phyloP scores from a whole-genome alignment of 1,284 basidiomycete species.

The Neolentinus lepideus region DNA sequence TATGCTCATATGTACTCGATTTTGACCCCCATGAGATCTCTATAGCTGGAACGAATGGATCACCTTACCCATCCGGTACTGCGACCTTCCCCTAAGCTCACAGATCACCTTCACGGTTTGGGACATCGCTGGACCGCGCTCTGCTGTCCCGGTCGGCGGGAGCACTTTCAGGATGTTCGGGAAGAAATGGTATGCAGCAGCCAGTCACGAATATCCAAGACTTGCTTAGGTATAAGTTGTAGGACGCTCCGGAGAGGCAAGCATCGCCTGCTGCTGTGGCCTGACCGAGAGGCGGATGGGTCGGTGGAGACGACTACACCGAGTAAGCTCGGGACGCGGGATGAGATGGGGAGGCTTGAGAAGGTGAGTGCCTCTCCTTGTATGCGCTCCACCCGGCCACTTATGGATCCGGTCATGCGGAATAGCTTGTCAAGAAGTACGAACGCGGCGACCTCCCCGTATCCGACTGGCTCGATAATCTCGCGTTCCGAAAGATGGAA shows the following conservation, averaged over 20 bases:
- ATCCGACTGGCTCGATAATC: constrained; percentile 92
- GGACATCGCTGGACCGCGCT: constrained; percentile 81
- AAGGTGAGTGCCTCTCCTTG: constrained; percentile 46
- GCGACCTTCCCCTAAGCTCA: constrained; percentile 82
- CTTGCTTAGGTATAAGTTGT: background rate
- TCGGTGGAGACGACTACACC: constrained; percentile 78
- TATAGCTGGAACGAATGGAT: constrained; percentile 94
- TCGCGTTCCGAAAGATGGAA: constrained; percentile 91
- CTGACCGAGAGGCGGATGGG: constrained; percentile 79
- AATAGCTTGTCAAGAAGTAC: constrained; percentile 96
- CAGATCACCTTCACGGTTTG: constrained; percentile 94
- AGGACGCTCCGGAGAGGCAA: constrained; percentile 90
- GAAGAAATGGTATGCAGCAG: constrained; percentile 70
- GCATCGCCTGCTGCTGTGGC: constrained; percentile 84
- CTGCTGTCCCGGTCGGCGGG: constrained; percentile 78
- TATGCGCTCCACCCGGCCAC: background rate
- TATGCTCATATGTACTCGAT: background rate
- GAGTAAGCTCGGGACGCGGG: constrained; percentile 71
- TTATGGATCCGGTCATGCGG: constrained; percentile 3
- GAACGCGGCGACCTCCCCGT: constrained; percentile 92
- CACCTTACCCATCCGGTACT: constrained; percentile 84
- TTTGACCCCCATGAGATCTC: background rate
- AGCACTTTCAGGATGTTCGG: constrained; percentile 88
- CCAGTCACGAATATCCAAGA: background rate
- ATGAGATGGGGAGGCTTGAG: constrained; percentile 93